These are phyloP conservation scores for Rosa multiflora DNA, from an alignment of 306 rosid genomes.

Conservation along the genomic window DNA sequence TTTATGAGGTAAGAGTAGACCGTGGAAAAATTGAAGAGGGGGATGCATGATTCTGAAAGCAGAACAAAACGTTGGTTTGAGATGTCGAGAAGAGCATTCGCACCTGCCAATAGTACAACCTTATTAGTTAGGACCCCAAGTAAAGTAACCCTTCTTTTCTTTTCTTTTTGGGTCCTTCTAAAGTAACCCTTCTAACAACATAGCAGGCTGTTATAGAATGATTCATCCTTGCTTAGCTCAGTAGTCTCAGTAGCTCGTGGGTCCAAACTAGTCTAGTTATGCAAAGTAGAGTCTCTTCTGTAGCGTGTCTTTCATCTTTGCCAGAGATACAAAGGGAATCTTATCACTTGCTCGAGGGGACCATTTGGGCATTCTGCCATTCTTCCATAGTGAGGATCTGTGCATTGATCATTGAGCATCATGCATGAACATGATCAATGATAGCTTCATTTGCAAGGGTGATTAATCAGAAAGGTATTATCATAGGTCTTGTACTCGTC, in stretches of 20 bases:
- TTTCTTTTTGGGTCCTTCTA: neutral
- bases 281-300: conserved; percentile 3
- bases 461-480: neutral
- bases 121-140: neutral
- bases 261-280: neutral
- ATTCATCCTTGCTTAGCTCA: neutral
- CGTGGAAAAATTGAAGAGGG: too few species aligned
- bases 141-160: neutral
- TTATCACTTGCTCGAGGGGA: neutral
- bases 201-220: neutral
- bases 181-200: neutral
- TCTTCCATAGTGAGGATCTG: neutral
- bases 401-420: neutral
- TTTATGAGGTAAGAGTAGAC: too few species aligned
- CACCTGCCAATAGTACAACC: neutral
- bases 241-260: neutral
- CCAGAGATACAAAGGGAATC: conserved; percentile 4
- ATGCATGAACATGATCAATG: neutral
- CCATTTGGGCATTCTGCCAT: neutral
- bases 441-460: neutral
- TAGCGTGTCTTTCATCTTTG: neutral
- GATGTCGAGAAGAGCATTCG: too few species aligned
- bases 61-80: too few species aligned
- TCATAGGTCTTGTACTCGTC: neutral
- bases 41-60: too few species aligned